Base-by-base conservation (phyloP, 768 basidiomycete genomes). In the Leccinum variicolor region DNA sequence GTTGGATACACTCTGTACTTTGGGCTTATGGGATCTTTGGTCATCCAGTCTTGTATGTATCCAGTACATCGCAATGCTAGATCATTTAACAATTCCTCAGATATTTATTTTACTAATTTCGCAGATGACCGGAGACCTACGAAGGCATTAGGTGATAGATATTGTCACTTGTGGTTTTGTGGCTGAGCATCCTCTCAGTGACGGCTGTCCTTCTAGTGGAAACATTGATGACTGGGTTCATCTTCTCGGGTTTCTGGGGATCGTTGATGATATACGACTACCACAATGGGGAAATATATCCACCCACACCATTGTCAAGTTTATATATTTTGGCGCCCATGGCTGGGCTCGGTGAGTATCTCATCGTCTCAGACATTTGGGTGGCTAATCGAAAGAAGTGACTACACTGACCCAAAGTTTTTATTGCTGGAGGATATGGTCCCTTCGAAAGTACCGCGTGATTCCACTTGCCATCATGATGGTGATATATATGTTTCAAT, bases 61-160 rank as follows among this genome's bases (percentile, higher is more conserved):
- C 15, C 7, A 11, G 3, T 17, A n/a, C 21, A 25, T 28, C 7
- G 13, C 19, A 21, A 25, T 23, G 3, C 6, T 46, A 10, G n/a
- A n/a, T 4, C 4, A 11, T 10, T 29, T 5, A 17, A n/a, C 7
- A 28, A 7, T 25, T 8, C 8, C 43, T 25, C 13, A 68, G 66
- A 61, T 43, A 53, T 68, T 15, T 67, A 67, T 34, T 63, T 63
- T 39, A 54, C 53, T n/a, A 54, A 25, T 52, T 67, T 69, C 9
- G 2, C 53, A 19, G 55, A 65, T n/a, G 65, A 67, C 19, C 21
- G 13, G n/a, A 58, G 3, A 57, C 19, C 28, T 41, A 57, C 55
- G 17, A 67, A 64, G 52, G 46, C 28, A 29, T 17, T 64, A 19
- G 68, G 66, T 67, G 45, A 50, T 15, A 3, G 39, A 0, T n/a